A percentile compares a stretch with the other conserved stretches of the same genome.
Evolutionary conservation across 768 basidiomycete species (phyloP).

Genomic region (Auriscalpium orientale): DNA sequence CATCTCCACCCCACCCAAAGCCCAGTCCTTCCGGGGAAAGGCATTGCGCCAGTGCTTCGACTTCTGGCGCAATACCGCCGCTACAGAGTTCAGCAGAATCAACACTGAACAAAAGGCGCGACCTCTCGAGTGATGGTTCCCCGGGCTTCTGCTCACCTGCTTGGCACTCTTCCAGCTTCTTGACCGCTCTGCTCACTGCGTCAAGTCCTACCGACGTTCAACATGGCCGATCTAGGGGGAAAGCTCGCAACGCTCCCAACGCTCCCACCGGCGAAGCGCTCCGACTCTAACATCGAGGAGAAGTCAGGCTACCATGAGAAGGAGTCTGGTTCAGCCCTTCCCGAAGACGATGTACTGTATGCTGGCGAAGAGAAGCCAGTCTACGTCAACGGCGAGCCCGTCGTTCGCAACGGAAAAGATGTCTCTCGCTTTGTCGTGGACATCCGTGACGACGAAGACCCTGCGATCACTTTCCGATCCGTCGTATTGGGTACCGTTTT

Average conservation of each 20-base stretch:
- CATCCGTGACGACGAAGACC: constrained; percentile 49
- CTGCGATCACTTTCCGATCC: constrained; percentile 49
- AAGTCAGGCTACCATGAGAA: background rate
- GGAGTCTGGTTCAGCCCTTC: background rate
- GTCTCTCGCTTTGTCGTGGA: constrained; percentile 51
- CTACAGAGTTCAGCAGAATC: background rate
- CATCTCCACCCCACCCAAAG: background rate
- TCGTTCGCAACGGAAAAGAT: constrained; percentile 33
- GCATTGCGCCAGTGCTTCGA: background rate
- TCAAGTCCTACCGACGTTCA: background rate
- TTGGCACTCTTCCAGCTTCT: background rate
- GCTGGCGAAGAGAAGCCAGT: background rate
- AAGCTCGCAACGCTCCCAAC: background rate
- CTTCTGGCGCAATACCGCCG: background rate
- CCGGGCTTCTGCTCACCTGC: background rate
- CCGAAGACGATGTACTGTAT: background rate
- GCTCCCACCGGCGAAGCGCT: background rate
- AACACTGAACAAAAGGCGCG: background rate
- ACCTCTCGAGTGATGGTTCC: background rate
- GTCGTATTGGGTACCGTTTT: constrained; percentile 47
- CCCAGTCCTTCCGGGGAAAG: no score
- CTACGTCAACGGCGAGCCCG: constrained; percentile 16
- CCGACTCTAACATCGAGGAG: background rate
- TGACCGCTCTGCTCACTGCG: background rate
- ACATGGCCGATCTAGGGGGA: background rate